Evolutionary conservation across 345 rosid species (phyloP), one percentile per base, ranked within the genome.

Genomic region (Diplotaxis tenuifolia): DNA sequence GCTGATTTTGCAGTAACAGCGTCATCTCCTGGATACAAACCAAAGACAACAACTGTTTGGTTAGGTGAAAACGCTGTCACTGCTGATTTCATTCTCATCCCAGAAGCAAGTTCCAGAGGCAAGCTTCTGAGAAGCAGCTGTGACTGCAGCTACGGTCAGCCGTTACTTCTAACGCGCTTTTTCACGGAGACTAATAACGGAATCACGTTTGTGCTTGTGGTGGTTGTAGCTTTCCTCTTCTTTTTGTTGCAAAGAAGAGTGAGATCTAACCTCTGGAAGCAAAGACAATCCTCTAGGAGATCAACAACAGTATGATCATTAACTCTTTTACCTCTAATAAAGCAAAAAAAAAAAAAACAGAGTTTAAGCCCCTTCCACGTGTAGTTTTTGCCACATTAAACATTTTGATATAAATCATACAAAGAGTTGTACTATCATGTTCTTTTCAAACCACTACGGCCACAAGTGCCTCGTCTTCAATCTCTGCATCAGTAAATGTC

Each of bases 401-500:
- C 20, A 47, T 47, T 47, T 47, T n/a, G 4, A 47, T 47, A 47
- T 15, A 16, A 16, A 47, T 47, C 21, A 47, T 47, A 47, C 54
- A 18, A 36, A 20, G 4, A 42, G 19, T 47, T 66, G 23, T 58
- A 47, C 2, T n/a, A 40, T 57, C 1, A 12, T 25, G 7, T 62
- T 53, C 63, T 27, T 59, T 56, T 61, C n/a, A 59, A 67, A 31
- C 50, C 1, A 60, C 10, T 31, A 77, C 69, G 5, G 73, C 81
- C 32, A 77, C 73, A 16, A 77, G 68, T 50, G 74, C 86, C 65
- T 77, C 87, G 20, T 83, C 82, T 73, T 86, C 89, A 53, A 95
- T 83, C 82, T 95, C 99, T 32, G 97, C 97, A 83, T 89, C 84
- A 0, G 99, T 95, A 32, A 83, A 82, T 11, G 96, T 92, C 76